A percentile compares a stretch with the other conserved stretches of the same genome.
Evolutionary conservation across 306 rosid species (phyloP).

Genomic region (Dalbergia cochinchinensis): DNA sequence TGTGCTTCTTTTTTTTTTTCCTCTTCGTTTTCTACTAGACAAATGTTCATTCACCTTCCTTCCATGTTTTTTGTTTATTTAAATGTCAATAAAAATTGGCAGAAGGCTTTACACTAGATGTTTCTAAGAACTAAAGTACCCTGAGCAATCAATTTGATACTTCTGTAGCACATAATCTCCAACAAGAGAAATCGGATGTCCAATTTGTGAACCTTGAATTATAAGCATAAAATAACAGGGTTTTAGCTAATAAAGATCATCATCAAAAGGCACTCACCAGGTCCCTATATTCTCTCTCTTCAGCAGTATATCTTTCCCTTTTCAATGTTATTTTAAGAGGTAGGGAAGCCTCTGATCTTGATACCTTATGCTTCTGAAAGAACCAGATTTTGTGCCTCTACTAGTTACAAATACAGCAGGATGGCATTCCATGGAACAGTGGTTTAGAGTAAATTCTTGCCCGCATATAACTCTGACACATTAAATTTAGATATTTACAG

Average conservation of each 20-base stretch:
- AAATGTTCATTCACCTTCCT: background rate
- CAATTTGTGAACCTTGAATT: conserved; percentile 22
- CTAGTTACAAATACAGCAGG: background rate
- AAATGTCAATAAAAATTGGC: background rate
- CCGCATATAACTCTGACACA: background rate
- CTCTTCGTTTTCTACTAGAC: background rate
- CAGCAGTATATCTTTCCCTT: background rate
- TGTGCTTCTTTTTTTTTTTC: background rate
- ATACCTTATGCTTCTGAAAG: conserved; percentile 6
- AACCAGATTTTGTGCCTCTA: background rate
- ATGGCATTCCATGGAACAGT: background rate
- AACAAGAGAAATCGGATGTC: conserved; percentile 22
- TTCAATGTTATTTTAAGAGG: background rate
- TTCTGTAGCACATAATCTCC: background rate
- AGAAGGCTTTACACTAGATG: background rate
- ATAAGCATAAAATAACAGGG: background rate
- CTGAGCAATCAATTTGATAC: conserved; percentile 12
- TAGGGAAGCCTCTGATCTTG: background rate
- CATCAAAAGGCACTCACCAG: conserved; percentile 1
- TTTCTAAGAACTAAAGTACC: conserved; percentile 13
- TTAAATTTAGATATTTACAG: background rate
- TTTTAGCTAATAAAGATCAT: background rate
- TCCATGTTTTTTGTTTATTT: background rate
- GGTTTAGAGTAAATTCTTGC: no score
- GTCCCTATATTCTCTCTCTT: conserved; percentile 9